Evolutionary conservation across 306 rosid species (phyloP).

Genomic region (Castanea mollissima): DNA sequence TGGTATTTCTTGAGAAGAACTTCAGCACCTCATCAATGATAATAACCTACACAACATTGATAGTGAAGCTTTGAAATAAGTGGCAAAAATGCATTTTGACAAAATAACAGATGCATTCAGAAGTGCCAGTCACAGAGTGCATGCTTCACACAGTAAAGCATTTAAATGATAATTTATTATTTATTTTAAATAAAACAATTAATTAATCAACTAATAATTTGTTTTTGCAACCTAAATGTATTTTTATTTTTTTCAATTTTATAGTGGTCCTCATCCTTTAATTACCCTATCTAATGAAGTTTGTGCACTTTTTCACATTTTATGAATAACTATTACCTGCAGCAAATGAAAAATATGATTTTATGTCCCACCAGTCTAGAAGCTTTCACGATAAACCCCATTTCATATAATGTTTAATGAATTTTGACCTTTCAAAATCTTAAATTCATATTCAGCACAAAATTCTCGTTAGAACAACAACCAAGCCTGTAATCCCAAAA

Average conservation of each 20-base stretch:
- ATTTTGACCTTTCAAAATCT: background rate
- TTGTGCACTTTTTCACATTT: background rate
- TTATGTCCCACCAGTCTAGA: background rate
- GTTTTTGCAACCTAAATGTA: background rate
- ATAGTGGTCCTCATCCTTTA: background rate
- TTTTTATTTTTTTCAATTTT: background rate
- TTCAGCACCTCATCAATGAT: constrained; percentile 88
- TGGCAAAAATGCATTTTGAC: background rate
- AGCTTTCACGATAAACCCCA: background rate
- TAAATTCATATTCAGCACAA: background rate
- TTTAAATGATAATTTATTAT: background rate
- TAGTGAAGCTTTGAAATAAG: constrained; percentile 10
- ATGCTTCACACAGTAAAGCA: background rate
- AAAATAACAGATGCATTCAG: background rate
- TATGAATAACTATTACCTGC: background rate
- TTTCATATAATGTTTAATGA: background rate
- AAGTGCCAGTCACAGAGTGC: background rate
- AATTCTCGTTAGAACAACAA: background rate
- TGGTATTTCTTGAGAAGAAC: constrained; percentile 81
- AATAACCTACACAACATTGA: constrained; percentile 56
- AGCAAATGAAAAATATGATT: background rate
- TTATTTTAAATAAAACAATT: background rate
- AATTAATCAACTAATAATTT: background rate
- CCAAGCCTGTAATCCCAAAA: too few species aligned
- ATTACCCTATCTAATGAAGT: background rate